phyloP scores from a whole-genome alignment of 129 eudicot species.

The Chrysanthemum seticuspe region DNA sequence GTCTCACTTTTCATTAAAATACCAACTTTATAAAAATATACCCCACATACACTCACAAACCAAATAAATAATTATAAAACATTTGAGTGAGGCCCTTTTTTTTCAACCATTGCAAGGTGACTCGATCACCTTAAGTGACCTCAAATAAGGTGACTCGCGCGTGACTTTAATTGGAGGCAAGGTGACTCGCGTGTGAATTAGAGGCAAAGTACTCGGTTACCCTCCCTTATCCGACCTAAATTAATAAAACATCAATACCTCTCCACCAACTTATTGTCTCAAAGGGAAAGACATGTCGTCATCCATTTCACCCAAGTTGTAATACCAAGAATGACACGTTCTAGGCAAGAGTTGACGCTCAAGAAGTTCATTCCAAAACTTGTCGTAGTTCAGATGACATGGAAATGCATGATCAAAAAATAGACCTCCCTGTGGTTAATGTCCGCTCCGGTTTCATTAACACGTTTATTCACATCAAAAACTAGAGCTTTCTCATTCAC shows the following conservation, averaged over 20 bases:
- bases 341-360: slow-evolving; percentile 93
- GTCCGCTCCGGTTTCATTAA: slow-evolving; percentile 50
- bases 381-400: slow-evolving; percentile 86
- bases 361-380: slow-evolving; percentile 95
- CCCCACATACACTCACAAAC: too few species aligned
- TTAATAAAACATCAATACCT: slow-evolving; percentile 43
- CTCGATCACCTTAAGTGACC: too few species aligned
- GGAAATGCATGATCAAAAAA: slow-evolving; percentile 96
- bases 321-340: slow-evolving; percentile 86
- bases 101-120: too few species aligned
- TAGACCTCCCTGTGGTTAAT: slow-evolving; percentile 83
- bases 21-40: too few species aligned
- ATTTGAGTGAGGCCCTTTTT: too few species aligned
- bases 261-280: slow-evolving; percentile 77
- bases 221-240: not conserved
- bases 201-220: too few species aligned
- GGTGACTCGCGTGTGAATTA: too few species aligned
- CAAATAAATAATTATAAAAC: too few species aligned
- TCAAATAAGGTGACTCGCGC: too few species aligned
- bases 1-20: too few species aligned
- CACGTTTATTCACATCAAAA: slow-evolving; percentile 41
- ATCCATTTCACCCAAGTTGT: slow-evolving; percentile 84
- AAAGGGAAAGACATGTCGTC: slow-evolving; percentile 86
- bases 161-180: too few species aligned
- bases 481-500: slow-evolving; percentile 46